Percentiles rank a stretch among this genome's conserved stretches.
Conservation (phyloP, 2,329 filamentous ascomycete species). For the Fusarium mangiferae region DNA sequence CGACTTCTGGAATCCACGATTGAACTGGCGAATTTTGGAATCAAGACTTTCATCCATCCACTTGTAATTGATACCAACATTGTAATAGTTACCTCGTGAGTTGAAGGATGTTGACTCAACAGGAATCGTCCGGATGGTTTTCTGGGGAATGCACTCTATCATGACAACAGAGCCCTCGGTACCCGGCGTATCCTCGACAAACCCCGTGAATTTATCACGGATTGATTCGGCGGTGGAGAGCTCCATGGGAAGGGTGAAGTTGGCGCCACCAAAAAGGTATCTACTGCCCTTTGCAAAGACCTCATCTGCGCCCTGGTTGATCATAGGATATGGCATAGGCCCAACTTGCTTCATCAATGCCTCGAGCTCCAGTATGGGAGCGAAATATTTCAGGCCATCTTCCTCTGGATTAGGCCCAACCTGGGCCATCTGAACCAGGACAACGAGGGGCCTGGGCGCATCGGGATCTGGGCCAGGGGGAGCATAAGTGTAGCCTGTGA, state of each 20-base stretch:
- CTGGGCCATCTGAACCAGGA: constrained; percentile 32
- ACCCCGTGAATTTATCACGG: constrained; percentile 25
- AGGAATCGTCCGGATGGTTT: constrained; percentile 22
- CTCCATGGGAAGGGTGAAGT: constrained; percentile 54
- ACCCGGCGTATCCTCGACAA: constrained; percentile 23
- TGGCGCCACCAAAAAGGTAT: constrained; percentile 55
- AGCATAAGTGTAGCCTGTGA: constrained; percentile 26
- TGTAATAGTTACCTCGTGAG: constrained; percentile 40
- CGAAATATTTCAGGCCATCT: constrained; percentile 46
- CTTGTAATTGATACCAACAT: constrained; percentile 32
- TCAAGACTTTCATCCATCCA: constrained; percentile 32
- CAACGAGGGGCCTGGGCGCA: constrained; percentile 27
- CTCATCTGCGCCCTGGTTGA: constrained; percentile 53
- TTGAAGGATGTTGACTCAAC: constrained; percentile 38
- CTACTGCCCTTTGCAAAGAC: constrained; percentile 51
- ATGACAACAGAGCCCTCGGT: constrained; percentile 27
- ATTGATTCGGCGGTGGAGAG: constrained; percentile 37
- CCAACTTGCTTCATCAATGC: constrained; percentile 51
- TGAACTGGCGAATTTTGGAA: constrained; percentile 33
- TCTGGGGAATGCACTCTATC: constrained; percentile 34
- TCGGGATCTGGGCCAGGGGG: constrained; percentile 36
- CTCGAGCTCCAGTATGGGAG: constrained; percentile 50
- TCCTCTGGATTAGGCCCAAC: constrained; percentile 32
- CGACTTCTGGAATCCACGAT: constrained; percentile 32
- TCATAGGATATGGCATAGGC: constrained; percentile 53